A percentile compares a stretch with the other conserved stretches of the same genome.
These are phyloP conservation scores for Phytophthora colocasiae DNA, from an alignment of 352 stramenopile species.

Conservation along the genomic window DNA sequence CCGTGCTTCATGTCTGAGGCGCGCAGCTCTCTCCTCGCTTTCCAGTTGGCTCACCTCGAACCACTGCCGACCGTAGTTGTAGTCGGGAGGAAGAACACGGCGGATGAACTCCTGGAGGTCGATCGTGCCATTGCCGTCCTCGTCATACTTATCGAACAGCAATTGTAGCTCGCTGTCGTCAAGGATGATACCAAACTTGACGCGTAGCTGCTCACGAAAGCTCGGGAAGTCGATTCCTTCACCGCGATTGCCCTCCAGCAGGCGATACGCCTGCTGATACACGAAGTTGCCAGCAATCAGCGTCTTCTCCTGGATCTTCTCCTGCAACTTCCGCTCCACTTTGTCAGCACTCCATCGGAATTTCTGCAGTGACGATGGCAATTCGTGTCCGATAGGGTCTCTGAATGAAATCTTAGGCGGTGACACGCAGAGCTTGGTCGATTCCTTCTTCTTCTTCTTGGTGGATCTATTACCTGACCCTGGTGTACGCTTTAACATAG, in stretches of 20 bases:
- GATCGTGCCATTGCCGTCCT: conserved; percentile 80
- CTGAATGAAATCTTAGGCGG: conserved; percentile 67
- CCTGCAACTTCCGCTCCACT: conserved; percentile 82
- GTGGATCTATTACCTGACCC: conserved; percentile 7
- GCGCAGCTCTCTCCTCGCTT: conserved; percentile 61
- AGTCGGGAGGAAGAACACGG: conserved; percentile 76
- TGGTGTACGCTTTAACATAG: conserved; percentile 43
- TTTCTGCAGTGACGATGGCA: conserved; percentile 69
- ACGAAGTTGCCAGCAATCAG: conserved; percentile 87
- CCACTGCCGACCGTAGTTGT: conserved; percentile 78
- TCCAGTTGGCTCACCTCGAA: conserved; percentile 79
- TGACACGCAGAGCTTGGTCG: conserved; percentile 49
- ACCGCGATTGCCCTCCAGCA: conserved; percentile 76
- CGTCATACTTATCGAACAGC: conserved; percentile 89
- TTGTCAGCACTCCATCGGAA: conserved; percentile 85
- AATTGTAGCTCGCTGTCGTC: conserved; percentile 73
- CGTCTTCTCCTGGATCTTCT: conserved; percentile 89
- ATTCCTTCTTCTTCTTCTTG: conserved; percentile 47
- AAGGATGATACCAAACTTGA: conserved; percentile 85
- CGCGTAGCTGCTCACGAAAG: conserved; percentile 76
- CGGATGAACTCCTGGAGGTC: conserved; percentile 87
- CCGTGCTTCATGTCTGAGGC: conserved; percentile 66
- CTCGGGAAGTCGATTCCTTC: conserved; percentile 82
- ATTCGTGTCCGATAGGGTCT: conserved; percentile 62
- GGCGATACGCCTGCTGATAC: conserved; percentile 86